A percentile compares a stretch with the other conserved stretches of the same genome.
phyloP scores from a whole-genome alignment of 2,329 filamentous ascomycete species.

The Huntiella bhutanensis region DNA sequence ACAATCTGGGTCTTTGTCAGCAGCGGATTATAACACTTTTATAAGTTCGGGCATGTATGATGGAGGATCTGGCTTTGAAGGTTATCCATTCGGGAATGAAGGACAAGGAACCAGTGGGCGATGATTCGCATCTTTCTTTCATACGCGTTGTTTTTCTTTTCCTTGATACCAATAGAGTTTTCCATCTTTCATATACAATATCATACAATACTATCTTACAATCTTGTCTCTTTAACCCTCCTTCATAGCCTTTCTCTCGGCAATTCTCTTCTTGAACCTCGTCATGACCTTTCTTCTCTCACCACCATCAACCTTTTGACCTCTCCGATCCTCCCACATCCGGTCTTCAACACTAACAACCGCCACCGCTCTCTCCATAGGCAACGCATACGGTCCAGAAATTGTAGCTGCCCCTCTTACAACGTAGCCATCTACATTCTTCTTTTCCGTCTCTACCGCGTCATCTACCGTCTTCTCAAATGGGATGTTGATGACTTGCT shows the following conservation, averaged over 20 bases:
- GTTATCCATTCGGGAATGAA: no score
- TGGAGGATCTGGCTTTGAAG: background rate
- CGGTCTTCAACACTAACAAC: constrained; percentile 59
- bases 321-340: constrained; percentile 78
- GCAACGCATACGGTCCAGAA: constrained; percentile 53
- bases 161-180: no score
- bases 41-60: background rate
- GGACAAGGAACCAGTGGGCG: no score
- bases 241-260: constrained; percentile 54
- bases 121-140: no score
- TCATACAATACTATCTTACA: background rate
- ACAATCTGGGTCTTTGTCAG: no score
- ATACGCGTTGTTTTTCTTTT: no score
- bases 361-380: constrained; percentile 43
- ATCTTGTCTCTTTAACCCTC: constrained; percentile 23
- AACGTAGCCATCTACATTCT: constrained; percentile 43
- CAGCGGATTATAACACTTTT: no score
- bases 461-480: constrained; percentile 21
- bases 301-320: constrained; percentile 88
- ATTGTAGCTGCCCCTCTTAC: constrained; percentile 52
- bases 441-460: constrained; percentile 13
- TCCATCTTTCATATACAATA: background rate
- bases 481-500: constrained; percentile 37
- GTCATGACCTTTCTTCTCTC: constrained; percentile 78
- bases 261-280: constrained; percentile 64